Conservation (phyloP, 345 rosid genomes). For the Citrus glauca region DNA sequence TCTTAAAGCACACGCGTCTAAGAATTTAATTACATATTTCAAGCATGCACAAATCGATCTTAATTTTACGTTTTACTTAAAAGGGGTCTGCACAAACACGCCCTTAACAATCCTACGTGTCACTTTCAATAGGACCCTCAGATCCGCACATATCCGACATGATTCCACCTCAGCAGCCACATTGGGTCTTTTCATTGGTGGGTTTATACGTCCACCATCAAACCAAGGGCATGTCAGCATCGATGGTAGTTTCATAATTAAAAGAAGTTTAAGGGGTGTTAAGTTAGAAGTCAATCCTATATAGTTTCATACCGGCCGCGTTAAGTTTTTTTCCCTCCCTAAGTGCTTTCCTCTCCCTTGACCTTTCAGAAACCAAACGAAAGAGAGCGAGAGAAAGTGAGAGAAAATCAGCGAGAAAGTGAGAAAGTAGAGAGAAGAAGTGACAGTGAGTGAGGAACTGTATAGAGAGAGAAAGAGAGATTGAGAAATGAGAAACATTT, state of each 20-base stretch:
- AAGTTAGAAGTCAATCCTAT: background rate
- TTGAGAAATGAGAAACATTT: constrained; percentile 78
- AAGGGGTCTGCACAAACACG: background rate
- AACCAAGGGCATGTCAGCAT: background rate
- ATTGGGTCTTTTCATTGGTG: background rate
- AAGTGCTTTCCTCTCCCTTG: background rate
- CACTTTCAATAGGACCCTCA: background rate
- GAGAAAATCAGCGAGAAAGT: background rate
- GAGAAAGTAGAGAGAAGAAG: constrained; percentile 5
- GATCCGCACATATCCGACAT: background rate
- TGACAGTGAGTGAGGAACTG: background rate
- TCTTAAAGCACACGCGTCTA: too few relatives aligned
- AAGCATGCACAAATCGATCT: too few relatives aligned
- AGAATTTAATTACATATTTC: too few relatives aligned
- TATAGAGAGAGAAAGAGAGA: background rate
- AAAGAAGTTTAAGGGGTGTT: background rate
- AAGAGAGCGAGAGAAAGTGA: background rate
- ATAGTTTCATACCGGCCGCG: background rate
- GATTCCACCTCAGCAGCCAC: background rate
- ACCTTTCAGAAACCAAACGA: background rate
- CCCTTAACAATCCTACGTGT: background rate
- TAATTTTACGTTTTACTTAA: too few relatives aligned
- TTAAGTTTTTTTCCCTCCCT: constrained; percentile 5
- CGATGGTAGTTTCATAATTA: background rate
- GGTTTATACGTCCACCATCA: background rate